Evolutionary conservation across 106 monocot genomes (phyloP).

Genomic region (Dendrobium chrysotoxum): DNA sequence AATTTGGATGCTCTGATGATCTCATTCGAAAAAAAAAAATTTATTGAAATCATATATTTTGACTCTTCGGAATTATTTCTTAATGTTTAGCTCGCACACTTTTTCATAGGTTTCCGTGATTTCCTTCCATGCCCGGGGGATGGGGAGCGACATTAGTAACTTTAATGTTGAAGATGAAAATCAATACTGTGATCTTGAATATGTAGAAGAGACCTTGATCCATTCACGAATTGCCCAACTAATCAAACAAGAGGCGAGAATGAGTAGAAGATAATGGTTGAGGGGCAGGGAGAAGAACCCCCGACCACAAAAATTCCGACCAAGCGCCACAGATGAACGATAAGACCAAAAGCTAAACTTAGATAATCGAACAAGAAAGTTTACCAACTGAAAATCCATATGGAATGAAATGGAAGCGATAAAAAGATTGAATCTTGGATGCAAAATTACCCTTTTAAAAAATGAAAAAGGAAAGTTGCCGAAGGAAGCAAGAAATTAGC

Average conservation of each 20-base stretch:
- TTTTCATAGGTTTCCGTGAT: no score
- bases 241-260: not conserved
- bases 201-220: not conserved
- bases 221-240: not conserved
- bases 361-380: not conserved
- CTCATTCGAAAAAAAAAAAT: no score
- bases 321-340: no score
- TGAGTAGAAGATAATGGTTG: not conserved
- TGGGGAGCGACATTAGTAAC: no score
- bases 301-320: not conserved
- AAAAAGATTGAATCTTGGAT: not conserved
- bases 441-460: not conserved
- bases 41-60: no score
- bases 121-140: no score
- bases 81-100: no score
- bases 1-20: no score
- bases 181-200: not conserved
- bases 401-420: not conserved
- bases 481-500: not conserved
- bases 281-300: not conserved
- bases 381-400: not conserved
- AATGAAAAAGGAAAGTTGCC: not conserved
- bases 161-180: not conserved
- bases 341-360: not conserved
- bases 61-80: no score